phyloP scores from a whole-genome alignment of 2,329 filamentous ascomycete genomes.

The Fusarium incarnatum region DNA sequence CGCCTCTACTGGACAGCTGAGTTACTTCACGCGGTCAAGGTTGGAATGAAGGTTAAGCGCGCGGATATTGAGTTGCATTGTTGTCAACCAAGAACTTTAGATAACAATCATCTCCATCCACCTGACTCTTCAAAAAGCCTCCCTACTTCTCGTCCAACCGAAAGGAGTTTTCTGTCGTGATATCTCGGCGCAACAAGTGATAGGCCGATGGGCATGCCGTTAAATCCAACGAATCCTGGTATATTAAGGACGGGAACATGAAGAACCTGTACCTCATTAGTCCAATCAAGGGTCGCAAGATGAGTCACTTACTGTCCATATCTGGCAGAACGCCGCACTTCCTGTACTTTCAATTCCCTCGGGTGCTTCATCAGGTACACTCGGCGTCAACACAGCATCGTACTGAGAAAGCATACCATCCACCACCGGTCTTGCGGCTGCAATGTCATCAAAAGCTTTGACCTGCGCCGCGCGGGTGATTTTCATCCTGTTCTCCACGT shows the following conservation, averaged over 20 bases:
- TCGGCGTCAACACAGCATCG: conserved; percentile 67
- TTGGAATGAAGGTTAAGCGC: too few relatives aligned
- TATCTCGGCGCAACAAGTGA: conserved; percentile 30
- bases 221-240: conserved; percentile 26
- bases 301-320: conserved; percentile 59
- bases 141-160: neutral
- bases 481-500: conserved; percentile 61
- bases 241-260: conserved; percentile 34
- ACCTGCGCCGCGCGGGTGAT: conserved; percentile 59
- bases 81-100: fast-evolving
- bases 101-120: neutral
- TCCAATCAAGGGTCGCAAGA: fast-evolving
- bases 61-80: neutral
- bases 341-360: conserved; percentile 63
- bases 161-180: conserved; percentile 30
- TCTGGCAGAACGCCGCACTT: conserved; percentile 60
- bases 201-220: conserved; percentile 35
- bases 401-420: conserved; percentile 62
- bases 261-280: conserved; percentile 10
- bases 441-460: conserved; percentile 63
- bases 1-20: conserved; percentile 14
- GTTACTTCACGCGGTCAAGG: too few relatives aligned
- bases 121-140: neutral
- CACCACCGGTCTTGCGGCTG: conserved; percentile 61
- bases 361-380: conserved; percentile 67